Conservation (phyloP, 2,329 filamentous ascomycete species). For the Colletotrichum ledebouriae region DNA sequence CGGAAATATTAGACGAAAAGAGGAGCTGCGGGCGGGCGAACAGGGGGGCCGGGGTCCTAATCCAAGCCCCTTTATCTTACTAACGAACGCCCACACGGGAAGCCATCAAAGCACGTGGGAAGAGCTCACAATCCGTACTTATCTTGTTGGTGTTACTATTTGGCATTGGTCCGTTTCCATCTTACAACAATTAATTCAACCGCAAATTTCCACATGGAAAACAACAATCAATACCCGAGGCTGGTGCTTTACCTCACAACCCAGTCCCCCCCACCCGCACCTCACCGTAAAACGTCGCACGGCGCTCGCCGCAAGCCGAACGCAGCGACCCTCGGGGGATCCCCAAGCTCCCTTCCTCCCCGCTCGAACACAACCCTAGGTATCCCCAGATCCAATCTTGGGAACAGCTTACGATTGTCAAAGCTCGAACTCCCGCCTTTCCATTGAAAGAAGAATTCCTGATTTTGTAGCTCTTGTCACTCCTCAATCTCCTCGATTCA, state of each 20-base stretch:
- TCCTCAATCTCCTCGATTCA: background rate
- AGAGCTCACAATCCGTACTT: background rate
- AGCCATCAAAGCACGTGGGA: conserved; percentile 1
- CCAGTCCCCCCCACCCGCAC: conserved; percentile 18
- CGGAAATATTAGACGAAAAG: conserved; percentile 27
- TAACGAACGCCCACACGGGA: background rate
- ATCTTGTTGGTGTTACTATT: background rate
- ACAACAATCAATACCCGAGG: background rate
- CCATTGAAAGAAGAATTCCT: background rate
- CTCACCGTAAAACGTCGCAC: conserved; percentile 39
- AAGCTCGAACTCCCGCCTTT: background rate
- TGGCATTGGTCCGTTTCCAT: too few relatives aligned
- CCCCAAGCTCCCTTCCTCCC: conserved; percentile 1
- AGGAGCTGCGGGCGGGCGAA: background rate
- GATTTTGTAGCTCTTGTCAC: background rate
- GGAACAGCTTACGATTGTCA: too few relatives aligned
- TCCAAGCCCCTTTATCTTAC: background rate
- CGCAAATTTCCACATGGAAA: too few relatives aligned
- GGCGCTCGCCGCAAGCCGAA: conserved; percentile 44
- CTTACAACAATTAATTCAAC: too few relatives aligned
- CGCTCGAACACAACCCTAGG: too few relatives aligned
- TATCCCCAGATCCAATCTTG: too few relatives aligned
- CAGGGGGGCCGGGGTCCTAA: background rate
- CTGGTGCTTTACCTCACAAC: background rate
- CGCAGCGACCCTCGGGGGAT: background rate